A percentile compares a stretch with the other conserved stretches of the same genome.
These are phyloP conservation scores for Tetrahymena borealis DNA, from an alignment of 73 alveolate genomes.

Conservation along the genomic window DNA sequence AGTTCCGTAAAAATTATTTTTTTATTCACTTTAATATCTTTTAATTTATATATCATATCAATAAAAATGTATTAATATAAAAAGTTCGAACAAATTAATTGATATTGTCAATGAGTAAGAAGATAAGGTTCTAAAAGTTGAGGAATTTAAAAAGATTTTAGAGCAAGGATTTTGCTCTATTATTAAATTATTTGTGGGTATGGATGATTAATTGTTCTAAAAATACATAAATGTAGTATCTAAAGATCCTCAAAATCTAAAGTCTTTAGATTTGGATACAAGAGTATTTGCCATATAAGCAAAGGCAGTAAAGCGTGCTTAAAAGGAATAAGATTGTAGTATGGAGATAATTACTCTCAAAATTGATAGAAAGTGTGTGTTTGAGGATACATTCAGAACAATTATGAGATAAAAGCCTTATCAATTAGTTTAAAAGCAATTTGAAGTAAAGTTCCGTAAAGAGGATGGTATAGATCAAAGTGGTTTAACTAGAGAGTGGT, in stretches of 20 bases:
- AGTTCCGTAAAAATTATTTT: no score
- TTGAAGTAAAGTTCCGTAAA: slow-evolving; percentile 39
- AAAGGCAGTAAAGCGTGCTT: background rate
- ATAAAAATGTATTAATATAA: background rate
- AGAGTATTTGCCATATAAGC: background rate
- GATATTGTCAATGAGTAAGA: background rate
- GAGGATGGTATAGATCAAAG: slow-evolving; percentile 47
- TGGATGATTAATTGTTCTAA: background rate
- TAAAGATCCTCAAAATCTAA: background rate
- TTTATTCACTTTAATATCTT: no score
- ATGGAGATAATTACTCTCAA: slow-evolving; percentile 32
- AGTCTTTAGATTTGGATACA: background rate
- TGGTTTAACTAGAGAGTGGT: slow-evolving; percentile 52
- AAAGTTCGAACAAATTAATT: background rate
- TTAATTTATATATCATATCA: no score
- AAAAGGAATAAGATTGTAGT: background rate
- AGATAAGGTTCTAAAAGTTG: background rate
- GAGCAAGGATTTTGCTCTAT: background rate
- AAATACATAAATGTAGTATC: background rate
- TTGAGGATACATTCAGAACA: slow-evolving; percentile 42
- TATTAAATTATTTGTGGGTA: background rate
- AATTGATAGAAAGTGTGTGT: slow-evolving; percentile 39
- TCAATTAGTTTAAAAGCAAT: slow-evolving; percentile 25
- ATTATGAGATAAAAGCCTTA: slow-evolving; percentile 38
- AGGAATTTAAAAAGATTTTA: background rate